phyloP scores from a whole-genome alignment of 805 yeast species.

The Yamadazyma sp. region DNA sequence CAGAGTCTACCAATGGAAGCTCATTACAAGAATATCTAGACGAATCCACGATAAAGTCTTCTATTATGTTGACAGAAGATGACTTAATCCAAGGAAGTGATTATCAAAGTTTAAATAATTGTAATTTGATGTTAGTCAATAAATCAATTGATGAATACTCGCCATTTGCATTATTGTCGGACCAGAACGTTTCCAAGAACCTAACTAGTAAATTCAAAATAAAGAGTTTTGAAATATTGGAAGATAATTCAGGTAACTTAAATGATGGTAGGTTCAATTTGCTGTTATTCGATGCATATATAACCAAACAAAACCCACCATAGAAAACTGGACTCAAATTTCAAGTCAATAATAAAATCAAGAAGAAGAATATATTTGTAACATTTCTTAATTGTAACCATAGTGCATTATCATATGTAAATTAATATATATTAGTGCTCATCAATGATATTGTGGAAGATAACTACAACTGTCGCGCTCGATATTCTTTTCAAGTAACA shows the following conservation, averaged over 20 bases:
- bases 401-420: too few relatives aligned
- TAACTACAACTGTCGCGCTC: too few relatives aligned
- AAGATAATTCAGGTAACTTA: conserved; percentile 25
- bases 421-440: too few relatives aligned
- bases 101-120: conserved; percentile 26
- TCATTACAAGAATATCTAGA: conserved; percentile 6
- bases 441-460: too few relatives aligned
- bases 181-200: conserved; percentile 2
- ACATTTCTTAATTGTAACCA: too few relatives aligned
- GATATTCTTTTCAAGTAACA: too few relatives aligned
- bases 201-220: conserved; percentile 20
- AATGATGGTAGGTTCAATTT: conserved; percentile 35
- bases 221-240: conserved; percentile 36
- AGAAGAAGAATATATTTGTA: too few relatives aligned
- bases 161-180: conserved; percentile 12
- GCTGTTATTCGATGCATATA: conserved; percentile 40
- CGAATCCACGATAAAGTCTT: conserved; percentile 5
- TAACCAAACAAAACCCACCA: conserved; percentile 41
- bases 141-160: conserved; percentile 6
- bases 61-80: conserved; percentile 4
- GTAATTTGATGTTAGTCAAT: conserved; percentile 20
- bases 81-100: conserved; percentile 24
- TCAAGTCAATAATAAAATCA: too few relatives aligned
- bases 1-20: conserved; percentile 6
- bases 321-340: not conserved